Evolutionary conservation across 2,329 filamentous ascomycete genomes (phyloP), one percentile per base, ranked within the genome.

Genomic region (Aspergillus glaucus): DNA sequence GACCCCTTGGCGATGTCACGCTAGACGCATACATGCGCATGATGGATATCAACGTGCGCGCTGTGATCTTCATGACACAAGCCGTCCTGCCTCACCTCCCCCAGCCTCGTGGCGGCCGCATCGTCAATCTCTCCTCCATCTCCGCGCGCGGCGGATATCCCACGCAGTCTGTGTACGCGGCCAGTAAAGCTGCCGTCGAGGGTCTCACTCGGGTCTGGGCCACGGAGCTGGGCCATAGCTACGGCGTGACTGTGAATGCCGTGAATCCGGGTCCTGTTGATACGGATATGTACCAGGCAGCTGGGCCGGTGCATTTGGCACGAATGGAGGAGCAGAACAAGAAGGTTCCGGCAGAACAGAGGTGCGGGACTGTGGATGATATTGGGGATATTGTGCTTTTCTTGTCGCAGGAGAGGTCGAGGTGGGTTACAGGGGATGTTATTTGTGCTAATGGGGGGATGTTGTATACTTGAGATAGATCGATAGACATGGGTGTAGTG

Each of bases 121-220:
- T 61, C 21, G 48, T 60, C 32, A 60, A 60, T 24, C n/a, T 61
- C 9, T 55, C 50, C 2, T 56, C 53, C 1, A 58, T 55, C 14
- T 50, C 48, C 21, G 54, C 53, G 2, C 45, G 56, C 4, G 55
- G 50, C 26, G 55, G 55, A 2, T 54, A 52, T 22, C 30, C 51
- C 7, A 53, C 51, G 3, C 78, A 81, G 55, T 76, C 75, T 9
- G 72, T 83, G 43, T 84, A 84, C 57, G 79, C 77, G 8, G 81
- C 78, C n/a, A 81, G 77, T 44, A 84, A 84, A 60, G 81, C 78
- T 1, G 80, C 80, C 0, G 63, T 84, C 7, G 81, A 84, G 61
- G 75, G 78, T 34, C 80, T 84, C 77, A 82, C 80, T n/a, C 70
- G 80, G 17, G 77, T 77, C 0, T 84, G 80, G 80, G 72, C 77